A percentile compares a stretch with the other conserved stretches of the same genome.
Evolutionary conservation across 768 basidiomycete species (phyloP).

Genomic region (Russula compacta): DNA sequence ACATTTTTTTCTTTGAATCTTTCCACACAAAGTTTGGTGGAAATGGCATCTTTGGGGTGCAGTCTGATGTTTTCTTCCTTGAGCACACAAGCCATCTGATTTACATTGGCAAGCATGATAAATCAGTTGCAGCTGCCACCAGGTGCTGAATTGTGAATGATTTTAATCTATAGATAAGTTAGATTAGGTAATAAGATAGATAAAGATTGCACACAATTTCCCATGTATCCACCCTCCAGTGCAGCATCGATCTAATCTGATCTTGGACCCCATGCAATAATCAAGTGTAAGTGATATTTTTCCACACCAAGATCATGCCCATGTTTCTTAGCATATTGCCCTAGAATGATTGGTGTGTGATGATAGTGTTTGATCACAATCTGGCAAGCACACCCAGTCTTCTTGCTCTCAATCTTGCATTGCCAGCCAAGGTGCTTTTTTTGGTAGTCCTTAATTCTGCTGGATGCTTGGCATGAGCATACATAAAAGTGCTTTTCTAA

Average conservation of each 20-base stretch:
- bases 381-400: not conserved
- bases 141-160: not conserved
- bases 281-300: not conserved
- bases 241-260: not conserved
- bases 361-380: not conserved
- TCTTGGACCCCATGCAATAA: not conserved
- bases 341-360: not conserved
- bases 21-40: not conserved
- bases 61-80: not conserved
- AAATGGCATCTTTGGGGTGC: not conserved
- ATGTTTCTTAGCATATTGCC: not conserved
- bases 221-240: not conserved
- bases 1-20: not conserved
- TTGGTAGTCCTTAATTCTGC: not conserved
- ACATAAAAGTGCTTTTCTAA: not conserved
- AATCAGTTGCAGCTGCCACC: not conserved
- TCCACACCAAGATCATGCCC: not conserved
- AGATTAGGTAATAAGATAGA: not conserved
- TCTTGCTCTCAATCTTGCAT: not conserved
- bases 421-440: not conserved
- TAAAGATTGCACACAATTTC: not conserved
- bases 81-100: not conserved
- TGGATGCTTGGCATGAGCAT: not conserved
- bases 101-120: not conserved
- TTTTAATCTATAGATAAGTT: not conserved